Percentiles rank a stretch among this genome's conserved stretches.
Evolutionary conservation across 2,329 filamentous ascomycete genomes (phyloP).

Genomic region (Paecilomyces sp.): DNA sequence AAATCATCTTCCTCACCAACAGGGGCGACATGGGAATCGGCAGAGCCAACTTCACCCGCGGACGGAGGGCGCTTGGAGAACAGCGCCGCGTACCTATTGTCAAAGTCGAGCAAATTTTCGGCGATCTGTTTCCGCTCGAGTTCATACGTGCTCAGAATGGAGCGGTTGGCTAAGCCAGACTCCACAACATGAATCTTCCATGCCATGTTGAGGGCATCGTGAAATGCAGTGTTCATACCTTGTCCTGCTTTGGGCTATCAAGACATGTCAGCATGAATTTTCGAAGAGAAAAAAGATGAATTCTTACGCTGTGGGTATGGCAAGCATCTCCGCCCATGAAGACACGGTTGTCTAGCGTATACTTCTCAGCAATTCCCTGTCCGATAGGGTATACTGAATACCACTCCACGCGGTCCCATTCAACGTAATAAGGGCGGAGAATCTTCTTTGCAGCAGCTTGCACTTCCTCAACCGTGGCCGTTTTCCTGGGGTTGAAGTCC

Average conservation of each 20-base stretch:
- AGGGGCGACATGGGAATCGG: slow-evolving; percentile 37
- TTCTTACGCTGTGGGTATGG: slow-evolving; percentile 50
- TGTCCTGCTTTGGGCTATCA: slow-evolving; percentile 54
- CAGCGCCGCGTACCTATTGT: slow-evolving; percentile 80
- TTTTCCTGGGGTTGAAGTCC: slow-evolving; percentile 56
- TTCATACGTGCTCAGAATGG: slow-evolving; percentile 77
- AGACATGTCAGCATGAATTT: slow-evolving; percentile 5
- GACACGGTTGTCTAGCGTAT: slow-evolving; percentile 57
- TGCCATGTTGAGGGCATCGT: slow-evolving; percentile 72
- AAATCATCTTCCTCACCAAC: slow-evolving; percentile 58
- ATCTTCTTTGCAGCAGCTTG: slow-evolving; percentile 53
- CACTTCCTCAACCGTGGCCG: slow-evolving; percentile 52
- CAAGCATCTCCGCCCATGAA: slow-evolving; percentile 61
- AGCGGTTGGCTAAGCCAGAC: slow-evolving; percentile 67
- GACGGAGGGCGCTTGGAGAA: slow-evolving; percentile 75
- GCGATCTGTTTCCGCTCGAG: slow-evolving; percentile 77
- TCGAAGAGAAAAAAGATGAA: neutral
- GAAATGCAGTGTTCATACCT: slow-evolving; percentile 56
- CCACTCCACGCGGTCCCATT: slow-evolving; percentile 60
- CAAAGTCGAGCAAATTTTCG: slow-evolving; percentile 76
- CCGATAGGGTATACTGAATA: slow-evolving; percentile 61
- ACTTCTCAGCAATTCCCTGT: slow-evolving; percentile 58
- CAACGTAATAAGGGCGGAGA: slow-evolving; percentile 52
- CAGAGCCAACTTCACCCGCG: slow-evolving; percentile 64
- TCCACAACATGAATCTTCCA: slow-evolving; percentile 97